These are phyloP conservation scores for Tricholoma sp. DNA, from an alignment of 768 basidiomycete species.

Conservation along the genomic window DNA sequence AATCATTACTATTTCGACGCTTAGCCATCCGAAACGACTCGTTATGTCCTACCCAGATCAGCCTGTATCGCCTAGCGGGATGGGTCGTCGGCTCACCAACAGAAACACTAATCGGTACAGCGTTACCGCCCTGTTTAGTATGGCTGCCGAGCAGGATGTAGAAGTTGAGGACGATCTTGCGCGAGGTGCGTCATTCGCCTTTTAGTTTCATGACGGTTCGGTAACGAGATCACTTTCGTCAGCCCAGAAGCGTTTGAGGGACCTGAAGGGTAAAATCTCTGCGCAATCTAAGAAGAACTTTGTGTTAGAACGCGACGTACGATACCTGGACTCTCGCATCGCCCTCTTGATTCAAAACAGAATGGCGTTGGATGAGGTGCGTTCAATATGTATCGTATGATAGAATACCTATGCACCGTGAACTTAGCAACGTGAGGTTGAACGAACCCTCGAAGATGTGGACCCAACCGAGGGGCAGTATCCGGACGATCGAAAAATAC, in stretches of 20 bases:
- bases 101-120: conserved; percentile 95
- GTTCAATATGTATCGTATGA: conserved; percentile 20
- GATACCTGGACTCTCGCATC: conserved; percentile 96
- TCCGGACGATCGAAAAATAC: conserved; percentile 89
- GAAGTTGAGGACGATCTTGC: conserved; percentile 97
- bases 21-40: conserved; percentile 25
- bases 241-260: conserved; percentile 97
- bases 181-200: conserved; percentile 56
- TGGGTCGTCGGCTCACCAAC: conserved; percentile 79
- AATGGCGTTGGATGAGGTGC: conserved; percentile 92
- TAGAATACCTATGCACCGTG: conserved; percentile 8
- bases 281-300: conserved; percentile 99
- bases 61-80: conserved; percentile 56
- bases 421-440: conserved; percentile 86
- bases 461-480: conserved; percentile 90
- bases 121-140: conserved; percentile 92
- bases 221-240: conserved; percentile 8
- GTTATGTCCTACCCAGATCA: conserved; percentile 60
- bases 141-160: conserved; percentile 98
- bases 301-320: conserved; percentile 96
- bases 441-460: conserved; percentile 91
- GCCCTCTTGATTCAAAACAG: conserved; percentile 97
- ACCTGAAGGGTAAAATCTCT: conserved; percentile 95
- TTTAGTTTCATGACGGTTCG: conserved; percentile 1
- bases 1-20: conserved; percentile 16